Conservation (phyloP, 345 rosid species). For the Rhodamnia rubescens region DNA sequence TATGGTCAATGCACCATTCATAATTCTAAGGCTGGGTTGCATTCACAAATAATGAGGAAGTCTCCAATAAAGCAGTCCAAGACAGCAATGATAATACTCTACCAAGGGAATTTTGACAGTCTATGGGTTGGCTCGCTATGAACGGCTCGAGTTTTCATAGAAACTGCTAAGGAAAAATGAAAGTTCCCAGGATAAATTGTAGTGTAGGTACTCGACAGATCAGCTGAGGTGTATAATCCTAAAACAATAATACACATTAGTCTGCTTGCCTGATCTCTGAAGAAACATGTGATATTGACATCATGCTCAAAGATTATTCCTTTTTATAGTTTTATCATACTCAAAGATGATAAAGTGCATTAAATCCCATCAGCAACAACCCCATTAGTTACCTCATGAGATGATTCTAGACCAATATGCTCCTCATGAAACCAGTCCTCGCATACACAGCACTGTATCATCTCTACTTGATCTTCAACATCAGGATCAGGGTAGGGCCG, state of each 20-base stretch:
- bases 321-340: neutral
- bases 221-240: neutral
- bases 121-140: neutral
- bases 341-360: neutral
- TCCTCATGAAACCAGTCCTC: slow-evolving; percentile 99
- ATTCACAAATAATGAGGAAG: neutral
- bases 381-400: slow-evolving; percentile 39
- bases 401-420: slow-evolving; percentile 58
- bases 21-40: neutral
- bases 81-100: neutral
- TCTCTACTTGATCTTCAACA: slow-evolving; percentile 81
- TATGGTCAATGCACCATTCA: neutral
- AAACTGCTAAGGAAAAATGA: neutral
- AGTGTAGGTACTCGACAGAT: neutral
- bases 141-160: neutral
- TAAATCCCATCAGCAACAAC: neutral
- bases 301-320: neutral
- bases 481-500: slow-evolving; percentile 89
- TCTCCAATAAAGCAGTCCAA: neutral
- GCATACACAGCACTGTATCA: slow-evolving; percentile 93
- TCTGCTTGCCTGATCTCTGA: neutral
- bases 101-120: neutral
- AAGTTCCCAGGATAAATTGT: neutral
- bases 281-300: neutral
- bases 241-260: neutral